phyloP scores from a whole-genome alignment of 2,329 filamentous ascomycete genomes.

The Fusarium abutilonis region DNA sequence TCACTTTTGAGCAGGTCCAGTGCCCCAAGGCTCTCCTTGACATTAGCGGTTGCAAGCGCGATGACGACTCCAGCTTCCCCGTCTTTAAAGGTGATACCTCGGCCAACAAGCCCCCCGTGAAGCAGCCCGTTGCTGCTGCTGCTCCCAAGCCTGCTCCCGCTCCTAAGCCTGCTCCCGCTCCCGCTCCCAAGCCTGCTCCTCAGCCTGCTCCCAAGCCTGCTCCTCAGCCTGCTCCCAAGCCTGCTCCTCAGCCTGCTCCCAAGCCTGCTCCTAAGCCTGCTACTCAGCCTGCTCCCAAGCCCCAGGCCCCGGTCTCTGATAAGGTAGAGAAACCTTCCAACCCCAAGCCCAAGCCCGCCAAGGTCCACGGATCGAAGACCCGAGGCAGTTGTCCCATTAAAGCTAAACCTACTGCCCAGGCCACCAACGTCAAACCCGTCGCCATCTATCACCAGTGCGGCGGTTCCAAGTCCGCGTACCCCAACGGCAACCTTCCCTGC shows the following conservation, averaged over 20 bases:
- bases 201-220: not conserved
- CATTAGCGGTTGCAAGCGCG: slow-evolving; percentile 51
- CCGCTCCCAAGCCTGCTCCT: not conserved
- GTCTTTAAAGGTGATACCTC: slow-evolving; percentile 32
- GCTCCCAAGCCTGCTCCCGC: not conserved
- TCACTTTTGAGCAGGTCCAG: slow-evolving; percentile 65
- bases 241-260: not conserved
- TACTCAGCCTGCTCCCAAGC: not conserved
- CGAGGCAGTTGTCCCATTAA: slow-evolving; percentile 28
- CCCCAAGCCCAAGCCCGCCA: slow-evolving; percentile 13
- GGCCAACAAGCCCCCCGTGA: not conserved
- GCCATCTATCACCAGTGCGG: slow-evolving; percentile 38
- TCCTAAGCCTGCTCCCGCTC: slow-evolving; percentile 2
- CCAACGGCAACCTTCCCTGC: slow-evolving; percentile 37
- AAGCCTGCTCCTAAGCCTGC: slow-evolving; percentile 5
- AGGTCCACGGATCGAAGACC: slow-evolving; percentile 30
- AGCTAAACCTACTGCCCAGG: slow-evolving; percentile 22
- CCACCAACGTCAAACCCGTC: slow-evolving; percentile 22
- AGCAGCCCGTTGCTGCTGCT: slow-evolving; percentile 6
- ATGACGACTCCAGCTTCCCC: slow-evolving; percentile 47
- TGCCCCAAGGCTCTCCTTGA: slow-evolving; percentile 62
- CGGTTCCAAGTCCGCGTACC: slow-evolving; percentile 36
- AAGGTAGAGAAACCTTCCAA: slow-evolving; percentile 13
- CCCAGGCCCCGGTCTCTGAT: too few species aligned
- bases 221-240: not conserved